Base-by-base conservation (phyloP, 2,329 filamentous ascomycete genomes). In the Colletotrichum gigasporum region DNA sequence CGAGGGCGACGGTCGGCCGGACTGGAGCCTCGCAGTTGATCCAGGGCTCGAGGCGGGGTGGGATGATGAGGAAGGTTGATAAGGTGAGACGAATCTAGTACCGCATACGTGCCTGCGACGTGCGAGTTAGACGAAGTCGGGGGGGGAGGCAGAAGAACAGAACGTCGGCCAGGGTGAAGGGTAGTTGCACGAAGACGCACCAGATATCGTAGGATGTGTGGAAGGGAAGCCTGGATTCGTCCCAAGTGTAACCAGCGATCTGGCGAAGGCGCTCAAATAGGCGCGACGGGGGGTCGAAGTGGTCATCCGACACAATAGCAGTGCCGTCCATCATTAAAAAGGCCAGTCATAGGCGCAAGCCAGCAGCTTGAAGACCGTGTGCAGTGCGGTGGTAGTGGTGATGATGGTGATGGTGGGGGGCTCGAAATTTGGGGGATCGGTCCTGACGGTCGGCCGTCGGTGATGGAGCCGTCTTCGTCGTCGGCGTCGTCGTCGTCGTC, bases 181-280 rank as follows among this genome's bases (percentile, higher is more conserved):
- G 12, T 22, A 28, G 47, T 39, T 54, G 59, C 56, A 52, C 42
- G 47, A 22, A 6, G 26, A 71, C 78, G 71, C 80, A 89, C 93
- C 94, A 98, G 80, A 94, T 94, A 76, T 96, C 93, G 78, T 97
- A 97, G 71, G 90, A 93, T 52, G 86, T 86, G 73, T 90, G 88
- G 59, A 85, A 80, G 10, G 87, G 86, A 24, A 77, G 76, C 61
- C 73, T 75, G 12, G 85, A 83, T 69, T 92, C 90, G 76, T 94
- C 90, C 91, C 91, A 94, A 6, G 85, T 87, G 74, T 93, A 94
- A 55, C 91, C 91, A 45, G 89, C 84, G 68, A 94, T 84, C 74
- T 92, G 90, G 67, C 87, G 84, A 69, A 94, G 83, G 52, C 91
- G 87, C 75, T 94, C 90, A 70, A 90, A 91, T 55, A 94, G 85